Evolutionary conservation across 257 asterid genomes (phyloP).

Genomic region (Solanum stenotomum): DNA sequence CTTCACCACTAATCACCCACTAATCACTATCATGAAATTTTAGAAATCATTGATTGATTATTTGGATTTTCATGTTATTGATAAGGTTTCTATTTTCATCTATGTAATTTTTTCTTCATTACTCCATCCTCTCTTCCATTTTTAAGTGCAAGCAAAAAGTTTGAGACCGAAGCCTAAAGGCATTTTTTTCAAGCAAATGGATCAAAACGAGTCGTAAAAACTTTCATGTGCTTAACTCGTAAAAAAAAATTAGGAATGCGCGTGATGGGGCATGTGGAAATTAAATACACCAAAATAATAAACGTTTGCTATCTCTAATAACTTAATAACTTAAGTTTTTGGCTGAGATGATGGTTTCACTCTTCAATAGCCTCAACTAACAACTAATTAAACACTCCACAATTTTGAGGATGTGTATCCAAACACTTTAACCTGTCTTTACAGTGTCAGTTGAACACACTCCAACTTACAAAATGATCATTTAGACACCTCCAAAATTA

Average conservation of each 20-base stretch:
- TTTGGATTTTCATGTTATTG: background rate
- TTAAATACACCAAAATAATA: too few species aligned
- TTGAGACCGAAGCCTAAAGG: background rate
- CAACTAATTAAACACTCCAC: background rate
- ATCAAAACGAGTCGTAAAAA: background rate
- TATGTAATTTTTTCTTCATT: too few species aligned
- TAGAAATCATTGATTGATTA: background rate
- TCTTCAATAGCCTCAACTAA: background rate
- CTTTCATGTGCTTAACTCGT: background rate
- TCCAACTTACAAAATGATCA: background rate
- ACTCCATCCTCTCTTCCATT: background rate
- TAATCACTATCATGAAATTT: background rate
- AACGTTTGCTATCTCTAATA: too few species aligned
- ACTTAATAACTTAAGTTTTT: too few species aligned
- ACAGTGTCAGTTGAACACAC: too few species aligned
- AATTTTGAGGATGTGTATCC: background rate
- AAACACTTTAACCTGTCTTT: background rate
- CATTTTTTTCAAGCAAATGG: background rate
- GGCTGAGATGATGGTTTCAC: background rate
- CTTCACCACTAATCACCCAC: background rate
- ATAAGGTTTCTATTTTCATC: background rate
- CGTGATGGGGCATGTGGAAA: background rate
- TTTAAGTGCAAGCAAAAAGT: background rate
- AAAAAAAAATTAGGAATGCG: background rate
- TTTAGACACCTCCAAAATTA: too few species aligned